phyloP scores from a whole-genome alignment of 2,329 filamentous ascomycete species.

The Pseudogymnoascus sp. region DNA sequence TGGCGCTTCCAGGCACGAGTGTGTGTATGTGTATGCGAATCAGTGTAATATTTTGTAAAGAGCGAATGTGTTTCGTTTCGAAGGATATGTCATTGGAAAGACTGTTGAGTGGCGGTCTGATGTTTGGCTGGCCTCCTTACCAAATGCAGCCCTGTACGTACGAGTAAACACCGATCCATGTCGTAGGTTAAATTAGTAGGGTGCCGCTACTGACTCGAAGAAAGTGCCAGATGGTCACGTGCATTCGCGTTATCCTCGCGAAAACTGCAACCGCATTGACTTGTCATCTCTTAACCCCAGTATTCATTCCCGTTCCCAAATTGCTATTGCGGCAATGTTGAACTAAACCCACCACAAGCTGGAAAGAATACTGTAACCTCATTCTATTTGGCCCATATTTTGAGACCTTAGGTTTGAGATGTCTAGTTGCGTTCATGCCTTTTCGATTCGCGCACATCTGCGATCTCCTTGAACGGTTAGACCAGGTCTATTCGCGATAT shows the following conservation, averaged over 20 bases:
- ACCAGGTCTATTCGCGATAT: constrained; percentile 41
- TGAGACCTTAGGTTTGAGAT: neutral
- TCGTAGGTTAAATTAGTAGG: constrained; percentile 11
- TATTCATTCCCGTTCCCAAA: neutral
- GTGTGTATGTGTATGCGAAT: neutral
- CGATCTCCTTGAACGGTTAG: constrained; percentile 64
- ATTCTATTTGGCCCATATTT: constrained; percentile 2
- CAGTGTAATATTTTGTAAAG: neutral
- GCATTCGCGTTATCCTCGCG: constrained; percentile 1
- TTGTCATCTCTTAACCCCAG: neutral
- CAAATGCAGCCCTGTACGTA: constrained; percentile 6
- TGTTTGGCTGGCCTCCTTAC: constrained; percentile 7
- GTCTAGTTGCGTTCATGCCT: constrained; percentile 42
- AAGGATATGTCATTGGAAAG: constrained; percentile 7
- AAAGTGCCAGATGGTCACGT: neutral
- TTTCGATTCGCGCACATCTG: constrained; percentile 66
- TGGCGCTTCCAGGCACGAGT: neutral
- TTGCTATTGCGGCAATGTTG: constrained; percentile 6
- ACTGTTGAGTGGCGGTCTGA: constrained; percentile 8
- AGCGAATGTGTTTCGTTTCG: neutral
- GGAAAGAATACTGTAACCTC: neutral
- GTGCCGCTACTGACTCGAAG: constrained; percentile 7
- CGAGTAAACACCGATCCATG: constrained; percentile 11
- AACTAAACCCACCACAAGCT: neutral
- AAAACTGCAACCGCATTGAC: constrained; percentile 3